A percentile compares a stretch with the other conserved stretches of the same genome.
These are phyloP conservation scores for Lipomyces sp. DNA, from an alignment of 805 yeast genomes.

Conservation along the genomic window DNA sequence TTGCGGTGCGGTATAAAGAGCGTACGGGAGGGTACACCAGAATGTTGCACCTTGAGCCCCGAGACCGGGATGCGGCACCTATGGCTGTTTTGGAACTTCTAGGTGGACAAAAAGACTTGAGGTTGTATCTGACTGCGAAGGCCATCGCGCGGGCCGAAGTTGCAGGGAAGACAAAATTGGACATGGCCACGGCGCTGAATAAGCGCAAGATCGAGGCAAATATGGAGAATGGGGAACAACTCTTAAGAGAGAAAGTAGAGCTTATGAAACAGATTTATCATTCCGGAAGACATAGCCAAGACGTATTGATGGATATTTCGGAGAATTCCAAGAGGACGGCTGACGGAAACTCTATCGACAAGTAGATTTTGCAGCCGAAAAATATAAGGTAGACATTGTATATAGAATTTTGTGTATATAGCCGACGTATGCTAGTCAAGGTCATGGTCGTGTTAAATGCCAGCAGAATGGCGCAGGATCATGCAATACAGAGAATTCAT, in stretches of 20 bases:
- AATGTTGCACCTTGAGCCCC: slow-evolving; percentile 78
- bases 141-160: slow-evolving; percentile 78
- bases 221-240: slow-evolving; percentile 56
- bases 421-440: not conserved
- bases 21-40: slow-evolving; percentile 87
- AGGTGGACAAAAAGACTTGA: slow-evolving; percentile 72
- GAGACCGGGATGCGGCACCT: slow-evolving; percentile 88
- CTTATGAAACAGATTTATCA: slow-evolving; percentile 53
- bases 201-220: slow-evolving; percentile 55
- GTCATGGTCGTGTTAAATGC: not conserved
- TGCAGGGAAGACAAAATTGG: slow-evolving; percentile 58
- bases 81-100: slow-evolving; percentile 88
- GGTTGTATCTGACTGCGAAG: slow-evolving; percentile 78
- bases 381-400: not conserved
- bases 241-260: slow-evolving; percentile 68
- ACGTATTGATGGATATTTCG: slow-evolving; percentile 15
- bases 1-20: slow-evolving; percentile 64
- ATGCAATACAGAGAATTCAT: not conserved
- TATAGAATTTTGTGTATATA: not conserved
- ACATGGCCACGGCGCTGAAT: slow-evolving; percentile 60
- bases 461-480: not conserved
- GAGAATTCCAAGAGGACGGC: slow-evolving; percentile 8
- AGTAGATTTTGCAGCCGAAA: not conserved
- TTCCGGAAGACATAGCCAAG: slow-evolving; percentile 10
- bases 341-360: not conserved